Evolutionary conservation across 257 asterid genomes (phyloP), one percentile per base, ranked within the genome.

Genomic region (Linderniella brevidens): DNA sequence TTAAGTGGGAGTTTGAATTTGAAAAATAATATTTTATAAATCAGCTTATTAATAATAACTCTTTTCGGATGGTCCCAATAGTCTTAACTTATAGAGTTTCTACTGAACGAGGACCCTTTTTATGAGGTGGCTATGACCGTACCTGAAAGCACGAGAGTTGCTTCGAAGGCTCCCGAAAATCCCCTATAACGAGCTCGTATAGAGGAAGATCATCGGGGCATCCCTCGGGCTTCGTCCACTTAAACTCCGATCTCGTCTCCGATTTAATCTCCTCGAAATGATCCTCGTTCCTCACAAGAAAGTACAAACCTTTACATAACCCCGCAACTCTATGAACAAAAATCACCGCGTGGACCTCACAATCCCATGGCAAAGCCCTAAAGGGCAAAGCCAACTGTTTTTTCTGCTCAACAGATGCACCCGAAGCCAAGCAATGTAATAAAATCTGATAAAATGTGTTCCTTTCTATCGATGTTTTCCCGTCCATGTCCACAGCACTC

Each of bases 401-500:
- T 61, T 65, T 59, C 55, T 64, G 77, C 74, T 74, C 70, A 62
- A 36, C 64, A 46, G 52, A 69, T 42, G 35, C 48, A 46, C 86
- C 92, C 3, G 92, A 76, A 52, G 97, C 84, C 81, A 84, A 57
- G 57, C 97, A 80, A 65, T 84, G 95, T 50, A 84, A 57, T 42
- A 88, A 61, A 55, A 80, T 74, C 70, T 84, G 95, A 71, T 70
- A 88, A 54, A 88, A 80, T 0, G 97, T 74, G 19, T 84, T 93
- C 55, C 59, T 78, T 9, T 62, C 40, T 70, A 88, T 80, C 16
- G 2, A 37, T 2, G 87, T 88, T 32, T 39, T 41, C 32, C 92
- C 93, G 74, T 88, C 97, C 97, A 88, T 83, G 68, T 83, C 97
- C 54, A 88, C 97, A 1, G 97, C 97, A 18, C 97, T 88, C 61